Evolutionary conservation across 108 stramenopile species (phyloP), one percentile per base, ranked within the genome.

Genomic region (Fistulifera pelliculosa): DNA sequence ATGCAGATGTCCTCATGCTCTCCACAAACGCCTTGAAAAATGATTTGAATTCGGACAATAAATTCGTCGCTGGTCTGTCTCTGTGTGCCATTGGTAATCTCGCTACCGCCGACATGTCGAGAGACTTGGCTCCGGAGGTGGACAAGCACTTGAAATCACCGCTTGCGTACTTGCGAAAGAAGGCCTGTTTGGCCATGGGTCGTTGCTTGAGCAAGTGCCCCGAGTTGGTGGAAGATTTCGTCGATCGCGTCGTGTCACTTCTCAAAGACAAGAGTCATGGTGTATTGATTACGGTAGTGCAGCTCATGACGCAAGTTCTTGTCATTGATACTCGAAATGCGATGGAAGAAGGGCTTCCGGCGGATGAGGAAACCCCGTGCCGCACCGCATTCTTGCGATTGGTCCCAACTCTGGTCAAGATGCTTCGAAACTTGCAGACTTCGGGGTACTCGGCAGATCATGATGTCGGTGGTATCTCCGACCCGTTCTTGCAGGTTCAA

Each of bases 1-100:
- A 95, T 57, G 87, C 96, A 22, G 97, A 98, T 52, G 97, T 99
- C n/a, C 80, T 99, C 49, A 99, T 96, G 83, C 87, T 99, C 11
- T 81, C 94, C 10, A 94, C 95, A 24, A 96, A 96, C 73, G 83
- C 87, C 14, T 78, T 96, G 47, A 96, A 96, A 65, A 89, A 90
- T 62, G 95, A 96, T 70, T 60, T 96, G 24, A 80, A 80, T 57
- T 75, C 71, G 38, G 52, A 66, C 41, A 96, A 96, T 56, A 75
- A 70, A 42, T 98, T 93, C 73, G 76, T 98, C 18, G 76, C 87
- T 17, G 97, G 95, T 16, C 70, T 99, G 27, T 93, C 97, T 13
- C 85, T 99, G 21, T 89, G 95, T 47, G 85, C 97, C n/a, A 87
- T 98, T 54, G 97, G 96, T 15, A 99, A 99, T 61, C 65, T 99